Evolutionary conservation across 2,329 filamentous ascomycete genomes (phyloP), one percentile per base, ranked within the genome.

Genomic region (Phaeosphaeria sp.): DNA sequence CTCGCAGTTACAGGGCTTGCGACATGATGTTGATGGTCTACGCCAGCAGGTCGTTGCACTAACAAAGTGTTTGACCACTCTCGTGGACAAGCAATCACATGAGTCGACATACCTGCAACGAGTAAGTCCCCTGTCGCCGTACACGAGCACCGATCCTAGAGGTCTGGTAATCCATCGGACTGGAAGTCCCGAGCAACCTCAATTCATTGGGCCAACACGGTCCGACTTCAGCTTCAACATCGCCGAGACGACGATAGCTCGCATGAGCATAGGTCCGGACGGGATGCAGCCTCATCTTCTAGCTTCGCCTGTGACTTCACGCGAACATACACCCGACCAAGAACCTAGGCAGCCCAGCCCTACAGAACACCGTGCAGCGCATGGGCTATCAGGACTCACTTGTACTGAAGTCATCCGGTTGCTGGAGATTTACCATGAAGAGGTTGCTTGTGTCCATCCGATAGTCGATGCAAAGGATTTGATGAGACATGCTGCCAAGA

Each of bases 201-300:
- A 65, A 21, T 68, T 68, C 44, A 47, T 65, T 11, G 65, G 65
- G 1, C 65, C 65, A 20, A 68, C 65, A 2, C 62, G 64, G 22
- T 62, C 65, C 15, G 64, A 58, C 1, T 66, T 66, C 41, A 65
- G 65, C 18, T 58, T 68, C n/a, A 62, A 61, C 21, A 63, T 68
- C n/a, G 63, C 65, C 2, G 64, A 68, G 42, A 55, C 59, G 3
- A 61, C 65, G 1, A 55, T 68, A 5, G 54, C 56, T 30, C 58
- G 55, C 7, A 63, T 68, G 64, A 60, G 58, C 0, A 62, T 66
- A 18, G 48, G 52, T 9, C 54, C 53, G 9, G 49, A 61, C 23
- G 33, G 46, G 11, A 30, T 49, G 9, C 27, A 27, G 17, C 48
- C 55, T 6, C 53, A 47, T 30, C 47, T 18, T 2, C 53, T 50